phyloP scores from a whole-genome alignment of 495 filamentous ascomycete genomes.

The Penicillium alfredii region DNA sequence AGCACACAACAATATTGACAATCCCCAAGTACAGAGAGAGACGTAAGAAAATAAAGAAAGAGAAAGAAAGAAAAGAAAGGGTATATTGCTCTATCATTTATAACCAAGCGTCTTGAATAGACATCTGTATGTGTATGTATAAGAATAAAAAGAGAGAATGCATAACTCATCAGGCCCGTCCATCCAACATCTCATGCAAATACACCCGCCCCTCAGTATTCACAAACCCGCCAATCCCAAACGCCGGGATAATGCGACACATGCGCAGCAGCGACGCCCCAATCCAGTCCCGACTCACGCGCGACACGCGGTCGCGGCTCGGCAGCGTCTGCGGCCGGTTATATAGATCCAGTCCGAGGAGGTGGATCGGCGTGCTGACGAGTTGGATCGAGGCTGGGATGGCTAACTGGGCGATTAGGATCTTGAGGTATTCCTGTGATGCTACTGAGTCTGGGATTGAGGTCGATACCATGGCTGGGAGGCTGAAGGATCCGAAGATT shows the following conservation, averaged over 20 bases:
- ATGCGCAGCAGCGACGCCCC: slow-evolving; percentile 68
- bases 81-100: slow-evolving; percentile 27
- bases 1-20: slow-evolving; percentile 11
- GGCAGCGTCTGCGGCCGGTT: slow-evolving; percentile 50
- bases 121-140: slow-evolving; percentile 1
- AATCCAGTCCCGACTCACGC: slow-evolving; percentile 66
- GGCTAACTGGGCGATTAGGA: slow-evolving; percentile 61
- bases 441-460: slow-evolving; percentile 35
- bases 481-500: slow-evolving; percentile 84
- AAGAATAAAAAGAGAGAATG: slow-evolving; percentile 1
- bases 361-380: slow-evolving; percentile 73
- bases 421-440: slow-evolving; percentile 31
- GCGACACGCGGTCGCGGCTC: slow-evolving; percentile 50
- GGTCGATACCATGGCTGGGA: slow-evolving; percentile 44
- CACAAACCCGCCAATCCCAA: slow-evolving; percentile 82
- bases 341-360: slow-evolving; percentile 80
- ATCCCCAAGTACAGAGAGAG: slow-evolving; percentile 2
- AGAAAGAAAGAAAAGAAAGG: slow-evolving; percentile 11
- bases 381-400: slow-evolving; percentile 76
- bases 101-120: no score
- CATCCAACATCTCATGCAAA: slow-evolving; percentile 27
- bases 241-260: slow-evolving; percentile 81
- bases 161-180: slow-evolving; percentile 10
- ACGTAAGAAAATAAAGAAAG: neutral
- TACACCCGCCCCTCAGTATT: slow-evolving; percentile 54